Evolutionary conservation across 495 filamentous ascomycete genomes (phyloP).

Genomic region (Stereocaulon alpinum): DNA sequence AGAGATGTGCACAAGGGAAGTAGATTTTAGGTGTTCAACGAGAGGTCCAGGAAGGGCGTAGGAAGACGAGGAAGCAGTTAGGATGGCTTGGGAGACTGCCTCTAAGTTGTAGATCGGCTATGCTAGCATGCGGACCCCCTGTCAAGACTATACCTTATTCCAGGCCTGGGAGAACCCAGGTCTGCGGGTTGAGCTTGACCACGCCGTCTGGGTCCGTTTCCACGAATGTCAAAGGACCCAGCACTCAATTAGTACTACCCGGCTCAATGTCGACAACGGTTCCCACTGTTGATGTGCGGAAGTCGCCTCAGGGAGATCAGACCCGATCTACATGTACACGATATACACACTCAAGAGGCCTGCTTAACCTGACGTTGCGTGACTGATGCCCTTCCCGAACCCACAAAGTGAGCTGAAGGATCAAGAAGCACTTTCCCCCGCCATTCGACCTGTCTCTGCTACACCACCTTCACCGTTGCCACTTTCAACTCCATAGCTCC

Average conservation of each 20-base stretch:
- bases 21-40: too few relatives aligned
- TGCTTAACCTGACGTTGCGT: not conserved
- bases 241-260: not conserved
- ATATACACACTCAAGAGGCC: not conserved
- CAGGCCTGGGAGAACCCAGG: not conserved
- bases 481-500: not conserved
- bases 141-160: not conserved
- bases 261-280: constrained; percentile 1
- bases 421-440: constrained; percentile 2
- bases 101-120: not conserved
- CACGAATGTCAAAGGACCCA: not conserved
- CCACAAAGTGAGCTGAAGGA: not conserved
- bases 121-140: not conserved
- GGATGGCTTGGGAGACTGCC: not conserved
- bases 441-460: not conserved
- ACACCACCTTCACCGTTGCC: not conserved
- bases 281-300: not conserved
- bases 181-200: not conserved
- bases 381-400: not conserved
- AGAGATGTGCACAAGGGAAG: too few relatives aligned
- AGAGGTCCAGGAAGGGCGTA: not conserved
- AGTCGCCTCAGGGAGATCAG: constrained; percentile 3
- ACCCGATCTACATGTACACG: not conserved
- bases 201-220: not conserved
- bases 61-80: not conserved